Evolutionary conservation across 768 basidiomycete genomes (phyloP), one percentile per base, ranked within the genome.

Genomic region (Podaxis sp.): DNA sequence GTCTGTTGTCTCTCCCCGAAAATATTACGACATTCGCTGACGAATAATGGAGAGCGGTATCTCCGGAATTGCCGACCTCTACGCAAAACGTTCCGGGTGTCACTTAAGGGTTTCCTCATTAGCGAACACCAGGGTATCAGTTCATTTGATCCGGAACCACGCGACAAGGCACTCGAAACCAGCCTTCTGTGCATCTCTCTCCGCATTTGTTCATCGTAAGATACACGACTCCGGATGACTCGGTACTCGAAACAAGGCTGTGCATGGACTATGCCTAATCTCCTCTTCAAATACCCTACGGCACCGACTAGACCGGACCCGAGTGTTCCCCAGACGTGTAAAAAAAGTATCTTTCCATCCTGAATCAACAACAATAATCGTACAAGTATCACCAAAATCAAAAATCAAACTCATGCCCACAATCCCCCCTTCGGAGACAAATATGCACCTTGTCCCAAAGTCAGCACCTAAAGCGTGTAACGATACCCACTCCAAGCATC

Each of bases 401-500:
- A 44, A 44, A 18, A 44, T 44, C 14, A 44, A 44, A 7, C 14
- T 3, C 42, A 44, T 18, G 18, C 16, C 42, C 16, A 44, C n/a
- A 27, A 48, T 48, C 47, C 47, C 27, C 25, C 21, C 5, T 5
- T 48, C 21, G 25, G 11, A 23, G 23, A 13, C 13, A 1, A 21
- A 48, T 44, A 46, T 25, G 14, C 10, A 18, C 2, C 36, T 5
- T 38, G 7, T 18, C 23, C 23, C 7, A 2, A 37, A 21, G 11
- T 59, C 23, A 21, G 35, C 18, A 10, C 7, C 80, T 69, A 89
- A 47, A 85, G 68, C 14, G 75, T 83, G 70, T 91, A 91, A 65
- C 85, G 76, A 69, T 90, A 91, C 23, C 89, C 89, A 66, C 87
- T 89, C 89, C 88, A 90, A 50, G 73, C 71, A 70, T 91, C 88